phyloP scores from a whole-genome alignment of 2,329 filamentous ascomycete genomes.

The Paecilomyces sp. region DNA sequence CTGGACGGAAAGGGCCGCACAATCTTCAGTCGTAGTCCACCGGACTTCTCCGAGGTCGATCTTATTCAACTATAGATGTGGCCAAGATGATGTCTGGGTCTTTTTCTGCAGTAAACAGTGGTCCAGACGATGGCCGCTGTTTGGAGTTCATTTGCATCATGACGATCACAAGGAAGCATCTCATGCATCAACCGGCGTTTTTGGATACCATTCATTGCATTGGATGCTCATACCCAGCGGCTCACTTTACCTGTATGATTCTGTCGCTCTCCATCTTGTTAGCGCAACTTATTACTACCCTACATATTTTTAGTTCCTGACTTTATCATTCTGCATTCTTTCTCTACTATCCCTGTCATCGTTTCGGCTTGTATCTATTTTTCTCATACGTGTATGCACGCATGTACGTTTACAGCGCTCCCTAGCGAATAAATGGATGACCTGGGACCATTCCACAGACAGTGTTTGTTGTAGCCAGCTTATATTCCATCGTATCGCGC shows the following conservation, averaged over 20 bases:
- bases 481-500: too few relatives aligned
- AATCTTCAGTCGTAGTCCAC: constrained; percentile 76
- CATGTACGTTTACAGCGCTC: background rate
- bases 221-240: background rate
- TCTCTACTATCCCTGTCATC: background rate
- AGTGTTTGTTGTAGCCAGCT: too few relatives aligned
- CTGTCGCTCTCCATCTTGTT: background rate
- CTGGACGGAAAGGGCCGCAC: constrained; percentile 77
- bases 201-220: background rate
- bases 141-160: background rate
- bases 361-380: background rate
- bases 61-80: constrained; percentile 66
- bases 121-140: background rate
- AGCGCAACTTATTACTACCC: background rate
- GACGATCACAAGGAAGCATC: background rate
- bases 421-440: background rate
- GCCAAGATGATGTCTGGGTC: background rate
- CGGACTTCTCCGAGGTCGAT: constrained; percentile 83
- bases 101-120: background rate
- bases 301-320: background rate
- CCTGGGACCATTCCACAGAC: background rate
- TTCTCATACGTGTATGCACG: background rate
- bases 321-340: background rate
- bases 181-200: background rate
- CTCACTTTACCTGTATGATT: background rate